Conservation (phyloP, 164 flowering plant genomes). For the Vitis vinifera region DNA sequence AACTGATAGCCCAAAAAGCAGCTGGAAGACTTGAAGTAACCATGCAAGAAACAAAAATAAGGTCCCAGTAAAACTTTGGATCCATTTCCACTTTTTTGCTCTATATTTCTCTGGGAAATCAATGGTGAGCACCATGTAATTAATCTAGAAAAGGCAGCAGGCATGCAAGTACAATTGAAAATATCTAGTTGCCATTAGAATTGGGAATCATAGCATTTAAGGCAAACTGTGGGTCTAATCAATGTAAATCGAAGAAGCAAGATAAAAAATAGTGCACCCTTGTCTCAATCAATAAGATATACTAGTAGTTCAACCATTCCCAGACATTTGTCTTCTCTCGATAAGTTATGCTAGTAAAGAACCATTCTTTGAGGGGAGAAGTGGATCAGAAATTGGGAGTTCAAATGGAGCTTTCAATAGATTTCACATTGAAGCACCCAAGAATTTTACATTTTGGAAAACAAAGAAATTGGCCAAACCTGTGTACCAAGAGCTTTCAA, state of each 20-base stretch:
- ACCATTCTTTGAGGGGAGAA: neutral
- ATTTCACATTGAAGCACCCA: neutral
- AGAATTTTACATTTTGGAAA: neutral
- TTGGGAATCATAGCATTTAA: neutral
- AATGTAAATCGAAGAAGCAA: neutral
- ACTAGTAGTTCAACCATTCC: neutral
- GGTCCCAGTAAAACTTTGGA: neutral
- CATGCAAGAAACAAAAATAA: neutral
- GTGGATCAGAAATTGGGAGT: neutral
- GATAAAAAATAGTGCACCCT: neutral
- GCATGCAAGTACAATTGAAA: neutral
- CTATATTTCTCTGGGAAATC: too few species aligned
- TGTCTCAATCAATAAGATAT: neutral
- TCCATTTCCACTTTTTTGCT: too few species aligned
- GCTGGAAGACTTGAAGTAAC: neutral
- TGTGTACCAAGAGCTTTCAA: constrained; percentile 86
- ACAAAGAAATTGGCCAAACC: constrained; percentile 43
- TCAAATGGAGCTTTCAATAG: neutral
- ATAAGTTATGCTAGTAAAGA: neutral
- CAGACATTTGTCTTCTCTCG: neutral
- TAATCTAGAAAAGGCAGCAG: neutral
- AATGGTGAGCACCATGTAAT: neutral
- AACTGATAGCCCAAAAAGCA: neutral
- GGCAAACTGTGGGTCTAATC: neutral
- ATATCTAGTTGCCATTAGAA: neutral